These are phyloP conservation scores for Chlorella vulgaris DNA, from an alignment of 139 green algal genomes.

Conservation along the genomic window DNA sequence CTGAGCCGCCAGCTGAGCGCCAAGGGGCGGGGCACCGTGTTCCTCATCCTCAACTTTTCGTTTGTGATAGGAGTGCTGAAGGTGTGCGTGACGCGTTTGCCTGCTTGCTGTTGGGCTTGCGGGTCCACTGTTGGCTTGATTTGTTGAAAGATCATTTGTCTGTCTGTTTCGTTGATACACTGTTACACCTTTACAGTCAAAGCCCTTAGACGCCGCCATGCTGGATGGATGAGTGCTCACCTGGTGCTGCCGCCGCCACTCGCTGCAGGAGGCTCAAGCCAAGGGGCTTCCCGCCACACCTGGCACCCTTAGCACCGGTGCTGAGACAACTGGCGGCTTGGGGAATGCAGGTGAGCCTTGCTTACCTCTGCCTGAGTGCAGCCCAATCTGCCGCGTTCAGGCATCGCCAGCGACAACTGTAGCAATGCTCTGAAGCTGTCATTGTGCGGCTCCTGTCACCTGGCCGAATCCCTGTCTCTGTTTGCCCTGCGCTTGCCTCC, in stretches of 20 bases:
- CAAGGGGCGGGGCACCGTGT: constrained; percentile 78
- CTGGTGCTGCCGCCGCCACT: too few relatives aligned
- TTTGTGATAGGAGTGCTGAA: constrained; percentile 75
- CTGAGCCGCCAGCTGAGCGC: constrained; percentile 49
- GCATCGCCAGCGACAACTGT: too few relatives aligned
- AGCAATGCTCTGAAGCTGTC: too few relatives aligned
- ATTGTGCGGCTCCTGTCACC: too few relatives aligned
- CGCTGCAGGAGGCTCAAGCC: constrained; percentile 25
- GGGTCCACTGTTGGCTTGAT: not conserved
- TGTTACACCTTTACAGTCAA: too few relatives aligned
- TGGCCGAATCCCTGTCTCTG: too few relatives aligned
- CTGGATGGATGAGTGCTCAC: too few relatives aligned
- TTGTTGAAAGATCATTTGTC: too few relatives aligned
- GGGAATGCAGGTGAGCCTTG: not conserved
- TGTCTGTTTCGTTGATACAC: too few relatives aligned
- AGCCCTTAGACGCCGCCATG: too few relatives aligned
- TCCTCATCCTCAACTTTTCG: constrained; percentile 93
- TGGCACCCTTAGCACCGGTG: constrained; percentile 14
- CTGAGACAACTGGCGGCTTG: constrained; percentile 5
- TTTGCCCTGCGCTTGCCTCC: too few relatives aligned
- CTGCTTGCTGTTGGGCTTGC: not conserved
- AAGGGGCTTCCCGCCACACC: constrained; percentile 26
- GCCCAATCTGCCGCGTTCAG: not conserved
- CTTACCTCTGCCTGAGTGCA: too few relatives aligned
- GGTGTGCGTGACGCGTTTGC: not conserved